Base-by-base conservation (phyloP, 139 green algal genomes). In the Micractinium conductrix region DNA sequence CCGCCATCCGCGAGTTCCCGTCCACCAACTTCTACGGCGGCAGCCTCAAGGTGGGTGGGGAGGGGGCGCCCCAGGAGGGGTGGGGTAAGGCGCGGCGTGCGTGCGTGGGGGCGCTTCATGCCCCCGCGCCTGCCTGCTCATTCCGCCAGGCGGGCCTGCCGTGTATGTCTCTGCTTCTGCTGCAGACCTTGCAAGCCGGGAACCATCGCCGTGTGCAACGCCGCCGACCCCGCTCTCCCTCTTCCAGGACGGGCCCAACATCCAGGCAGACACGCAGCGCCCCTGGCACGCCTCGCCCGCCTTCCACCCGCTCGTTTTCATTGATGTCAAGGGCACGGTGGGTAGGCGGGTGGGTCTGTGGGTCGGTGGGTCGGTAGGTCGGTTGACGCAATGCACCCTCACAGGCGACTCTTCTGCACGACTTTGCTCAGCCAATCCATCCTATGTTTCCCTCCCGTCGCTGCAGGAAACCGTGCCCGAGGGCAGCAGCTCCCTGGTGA, bases 221-320 rank as follows among this genome's bases (percentile, higher is more conserved):
- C n/a, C n/a, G n/a, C n/a, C n/a, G n/a, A n/a, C n/a, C n/a, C n/a
- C n/a, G n/a, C n/a, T n/a, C n/a, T n/a, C n/a, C n/a, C n/a, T n/a
- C n/a, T n/a, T n/a, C n/a, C n/a, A n/a, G 68, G 93, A 98, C 74
- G 95, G 91, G 0, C 63, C 78, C 69, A 85, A 92, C 85, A 89
- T 95, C 75, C 60, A 79, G 58, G 55, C 79, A 24, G 70, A 90
- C 26, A 98, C 93, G 0, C 69, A 43, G 19, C 85, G 90, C n/a
- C 73, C 92, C n/a, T 98, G 93, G 93, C 95, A 98, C 86, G 30
- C 43, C 37, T 88, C 62, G 38, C 76, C 84, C 48, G 75, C 84
- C 38, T 88, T 83, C 68, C 45, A 80, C 67, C 68, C 69, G 21
- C 74, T 78, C 21, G 74, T 78, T 2, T 96, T 99, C 85, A 95